Conservation (phyloP, 345 rosid genomes). For the Populus deltoides region DNA sequence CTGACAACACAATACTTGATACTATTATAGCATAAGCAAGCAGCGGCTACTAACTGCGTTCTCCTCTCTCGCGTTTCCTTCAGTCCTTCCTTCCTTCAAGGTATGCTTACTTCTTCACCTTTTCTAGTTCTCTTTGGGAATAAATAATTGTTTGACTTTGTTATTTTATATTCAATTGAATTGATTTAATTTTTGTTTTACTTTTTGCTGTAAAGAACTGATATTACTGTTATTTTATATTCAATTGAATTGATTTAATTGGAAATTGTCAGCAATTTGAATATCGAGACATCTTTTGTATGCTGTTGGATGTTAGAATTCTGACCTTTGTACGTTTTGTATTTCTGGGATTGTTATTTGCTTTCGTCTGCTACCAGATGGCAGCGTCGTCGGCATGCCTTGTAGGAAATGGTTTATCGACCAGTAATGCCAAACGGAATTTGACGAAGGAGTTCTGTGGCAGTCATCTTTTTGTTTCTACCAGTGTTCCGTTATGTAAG, state of each 20-base stretch:
- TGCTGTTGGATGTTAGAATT: neutral
- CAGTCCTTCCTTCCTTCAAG: neutral
- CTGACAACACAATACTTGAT: neutral
- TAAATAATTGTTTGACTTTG: too few relatives aligned
- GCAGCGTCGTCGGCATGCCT: conserved; percentile 74
- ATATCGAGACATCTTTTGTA: neutral
- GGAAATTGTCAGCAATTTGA: too few relatives aligned
- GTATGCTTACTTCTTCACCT: neutral
- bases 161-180: too few relatives aligned
- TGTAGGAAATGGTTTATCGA: conserved; percentile 56
- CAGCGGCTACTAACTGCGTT: neutral
- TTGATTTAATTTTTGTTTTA: too few relatives aligned
- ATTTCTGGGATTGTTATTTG: neutral
- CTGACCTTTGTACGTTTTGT: neutral
- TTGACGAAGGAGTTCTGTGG: conserved; percentile 39
- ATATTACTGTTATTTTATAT: too few relatives aligned
- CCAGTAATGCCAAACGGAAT: conserved; percentile 33
- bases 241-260: too few relatives aligned
- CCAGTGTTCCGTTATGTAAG: conserved; percentile 29
- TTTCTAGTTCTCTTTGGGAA: neutral
- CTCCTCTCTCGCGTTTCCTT: neutral
- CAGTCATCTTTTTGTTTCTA: conserved; percentile 36
- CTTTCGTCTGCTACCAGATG: conserved; percentile 41
- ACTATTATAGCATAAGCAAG: neutral
- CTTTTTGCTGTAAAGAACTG: too few relatives aligned